Base-by-base conservation (phyloP, 2,329 filamentous ascomycete genomes). In the Botrytis deweyae region DNA sequence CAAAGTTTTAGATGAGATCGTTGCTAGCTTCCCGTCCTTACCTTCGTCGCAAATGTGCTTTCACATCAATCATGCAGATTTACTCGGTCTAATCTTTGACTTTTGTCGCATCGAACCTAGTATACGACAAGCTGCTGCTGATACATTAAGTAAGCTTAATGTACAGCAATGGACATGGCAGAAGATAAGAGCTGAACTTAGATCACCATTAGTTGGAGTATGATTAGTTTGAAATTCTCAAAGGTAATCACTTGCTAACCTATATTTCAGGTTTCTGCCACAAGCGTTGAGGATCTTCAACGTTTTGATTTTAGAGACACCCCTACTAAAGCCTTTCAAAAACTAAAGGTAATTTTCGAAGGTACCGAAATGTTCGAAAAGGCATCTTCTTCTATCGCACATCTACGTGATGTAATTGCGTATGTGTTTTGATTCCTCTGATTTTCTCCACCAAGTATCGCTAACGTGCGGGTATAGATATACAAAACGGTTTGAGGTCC, bases 1-100 rank as follows among this genome's bases (percentile, higher is more conserved):
- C 78, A 98, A 98, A 79, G 95, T 98, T 3, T 85, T 98, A 36
- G 96, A 99, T 80, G 96, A 99, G 81, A 92, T 98, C 59, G 88
- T 97, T 25, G 87, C 90, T 67, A 88, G 91, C 8, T 95, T 98
- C 76, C 95, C 95, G 0, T 90, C 91, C 3, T 85, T 97, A 20
- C 87, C 89, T 16, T 87, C 89, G 0, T 87, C 88, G 3, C 88
- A 90, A 40, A 94, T 98, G 89, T 97, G 93, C 80, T 97, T 98
- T 78, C 91, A 97, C 77, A 83, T 99, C 52, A 96, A 96, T 67
- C 96, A 99, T 81, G 93, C 93, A 0, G 91, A 94, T 81, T 86
- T 99, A 4, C 84, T 99, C 18, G 91, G 95, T 72, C 86, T 94
- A 33, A 92, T 98, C n/a, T 93, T 98, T 81, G 93, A 97, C 72